phyloP scores from a whole-genome alignment of 1,139 yeast genomes.

The Zhuliangozyma blackwelliae region DNA sequence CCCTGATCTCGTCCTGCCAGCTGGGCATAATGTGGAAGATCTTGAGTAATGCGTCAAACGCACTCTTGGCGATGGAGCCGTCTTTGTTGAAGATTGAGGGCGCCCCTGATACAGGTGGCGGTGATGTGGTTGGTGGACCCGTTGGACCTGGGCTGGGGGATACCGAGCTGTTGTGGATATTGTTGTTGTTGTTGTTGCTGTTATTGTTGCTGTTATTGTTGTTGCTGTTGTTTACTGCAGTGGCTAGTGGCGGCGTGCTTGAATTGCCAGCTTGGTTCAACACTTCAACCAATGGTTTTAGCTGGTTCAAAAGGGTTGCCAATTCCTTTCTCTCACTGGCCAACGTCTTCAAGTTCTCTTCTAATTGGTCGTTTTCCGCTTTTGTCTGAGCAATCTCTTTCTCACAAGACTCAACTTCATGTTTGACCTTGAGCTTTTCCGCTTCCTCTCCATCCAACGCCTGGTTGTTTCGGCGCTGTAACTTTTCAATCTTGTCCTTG shows the following conservation, averaged over 20 bases:
- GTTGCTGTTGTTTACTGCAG: neutral
- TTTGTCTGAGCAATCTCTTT: conserved; percentile 9
- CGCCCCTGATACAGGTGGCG: conserved; percentile 1
- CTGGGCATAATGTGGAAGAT: conserved; percentile 26
- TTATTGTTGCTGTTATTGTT: neutral
- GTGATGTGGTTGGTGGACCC: conserved; percentile 4
- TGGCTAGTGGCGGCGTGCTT: conserved; percentile 5
- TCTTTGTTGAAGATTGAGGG: conserved; percentile 28
- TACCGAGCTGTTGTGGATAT: conserved; percentile 2
- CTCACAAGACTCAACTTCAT: conserved; percentile 12
- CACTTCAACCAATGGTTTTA: conserved; percentile 27
- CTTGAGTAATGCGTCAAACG: conserved; percentile 23
- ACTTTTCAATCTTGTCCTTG: conserved; percentile 19
- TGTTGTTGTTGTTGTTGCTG: neutral
- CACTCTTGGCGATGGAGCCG: conserved; percentile 25
- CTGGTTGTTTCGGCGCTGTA: conserved; percentile 22
- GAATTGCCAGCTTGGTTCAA: conserved; percentile 17
- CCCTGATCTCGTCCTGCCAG: conserved; percentile 34
- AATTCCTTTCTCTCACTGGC: conserved; percentile 26
- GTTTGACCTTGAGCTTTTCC: conserved; percentile 16
- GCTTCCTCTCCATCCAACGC: conserved; percentile 17
- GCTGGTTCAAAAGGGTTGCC: conserved; percentile 12
- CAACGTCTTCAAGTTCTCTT: conserved; percentile 20
- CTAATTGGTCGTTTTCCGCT: conserved; percentile 20
- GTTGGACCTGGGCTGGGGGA: conserved; percentile 7